Base-by-base conservation (phyloP, 768 basidiomycete genomes). In the Hysterangium stoloniferum region DNA sequence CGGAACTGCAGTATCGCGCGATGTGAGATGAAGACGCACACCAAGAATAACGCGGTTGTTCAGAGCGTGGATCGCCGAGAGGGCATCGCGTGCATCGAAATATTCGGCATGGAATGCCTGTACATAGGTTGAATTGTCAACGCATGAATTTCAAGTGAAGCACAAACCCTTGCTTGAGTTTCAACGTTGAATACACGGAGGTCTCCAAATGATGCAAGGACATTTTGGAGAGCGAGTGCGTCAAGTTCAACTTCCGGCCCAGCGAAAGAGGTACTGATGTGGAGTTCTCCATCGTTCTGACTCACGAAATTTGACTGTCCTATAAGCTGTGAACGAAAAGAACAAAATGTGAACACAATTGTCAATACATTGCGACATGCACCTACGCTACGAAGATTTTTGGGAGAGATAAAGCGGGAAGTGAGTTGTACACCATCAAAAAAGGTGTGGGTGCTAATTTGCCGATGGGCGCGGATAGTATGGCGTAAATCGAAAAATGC, bases 401-500 rank as follows among this genome's bases (percentile, higher is more conserved):
- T 13, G 8, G 56, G 31, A 17, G 36, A 47, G 20, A 57, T 36
- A 61, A 52, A 70, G 59, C 62, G 62, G 56, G 46, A 25, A 48
- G 34, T 58, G 61, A 68, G 17, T 7, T 31, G 20, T 13, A 36
- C 52, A 22, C 41, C 35, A 15, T 43, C 52, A 25, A 58, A 52
- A 40, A 58, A 52, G 7, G 45, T 24, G 49, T 6, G 63, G 56
- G 19, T 60, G 64, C 68, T 67, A 36, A 79, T 64, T n/a, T 72
- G 56, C 9, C 57, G 59, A 43, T 72, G 71, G 25, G 77, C 77
- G 5, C 68, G 69, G 34, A 67, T 67, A 2, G 80, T 75, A 43
- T 80, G 67, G 45, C 81, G 73, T 37, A 74, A 61, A 56, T 86
- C 81, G 62, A 73, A 77, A 56, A 84, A 84, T 6, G 79, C 75